phyloP scores from a whole-genome alignment of 2,329 filamentous ascomycete species.

The Pseudopyricularia cyperi region DNA sequence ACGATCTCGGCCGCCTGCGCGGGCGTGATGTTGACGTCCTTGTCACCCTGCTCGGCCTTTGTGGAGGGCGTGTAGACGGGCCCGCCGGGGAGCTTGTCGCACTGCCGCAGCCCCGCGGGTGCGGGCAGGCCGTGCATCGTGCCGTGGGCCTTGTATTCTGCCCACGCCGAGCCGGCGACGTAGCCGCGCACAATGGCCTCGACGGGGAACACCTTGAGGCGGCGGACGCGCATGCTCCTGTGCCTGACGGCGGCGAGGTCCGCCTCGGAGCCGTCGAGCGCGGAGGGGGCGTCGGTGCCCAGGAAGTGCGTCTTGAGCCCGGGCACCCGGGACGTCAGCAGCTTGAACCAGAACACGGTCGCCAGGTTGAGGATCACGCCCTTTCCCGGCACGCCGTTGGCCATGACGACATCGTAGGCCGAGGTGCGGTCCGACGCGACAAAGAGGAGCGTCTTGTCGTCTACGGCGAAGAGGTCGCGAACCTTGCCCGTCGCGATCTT shows the following conservation, averaged over 20 bases:
- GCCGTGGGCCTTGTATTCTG: constrained; percentile 56
- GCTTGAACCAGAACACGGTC: constrained; percentile 40
- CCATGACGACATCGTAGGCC: constrained; percentile 85
- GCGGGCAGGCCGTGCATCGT: constrained; percentile 70
- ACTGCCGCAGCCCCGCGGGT: constrained; percentile 55
- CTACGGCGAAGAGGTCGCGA: constrained; percentile 14
- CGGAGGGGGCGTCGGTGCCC: constrained; percentile 25
- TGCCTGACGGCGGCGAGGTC: constrained; percentile 41
- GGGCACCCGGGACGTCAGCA: constrained; percentile 28
- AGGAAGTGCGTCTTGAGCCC: constrained; percentile 39
- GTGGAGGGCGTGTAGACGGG: constrained; percentile 70
- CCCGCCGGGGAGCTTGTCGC: constrained; percentile 47
- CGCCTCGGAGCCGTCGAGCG: constrained; percentile 16
- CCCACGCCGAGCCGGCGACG: constrained; percentile 75
- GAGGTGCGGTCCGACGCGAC: constrained; percentile 66
- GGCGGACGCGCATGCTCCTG: constrained; percentile 67
- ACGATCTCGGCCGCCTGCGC: constrained; percentile 51
- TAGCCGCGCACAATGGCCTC: constrained; percentile 85
- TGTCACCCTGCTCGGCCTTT: constrained; percentile 66
- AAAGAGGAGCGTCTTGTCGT: constrained; percentile 16
- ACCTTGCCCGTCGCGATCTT: constrained; percentile 18
- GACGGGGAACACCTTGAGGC: constrained; percentile 62
- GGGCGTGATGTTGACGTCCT: constrained; percentile 77
- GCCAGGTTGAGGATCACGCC: constrained; percentile 35
- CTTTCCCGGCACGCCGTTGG: constrained; percentile 49